These are phyloP conservation scores for Leptodontidium sp. DNA, from an alignment of 2,329 filamentous ascomycete genomes.

Conservation along the genomic window DNA sequence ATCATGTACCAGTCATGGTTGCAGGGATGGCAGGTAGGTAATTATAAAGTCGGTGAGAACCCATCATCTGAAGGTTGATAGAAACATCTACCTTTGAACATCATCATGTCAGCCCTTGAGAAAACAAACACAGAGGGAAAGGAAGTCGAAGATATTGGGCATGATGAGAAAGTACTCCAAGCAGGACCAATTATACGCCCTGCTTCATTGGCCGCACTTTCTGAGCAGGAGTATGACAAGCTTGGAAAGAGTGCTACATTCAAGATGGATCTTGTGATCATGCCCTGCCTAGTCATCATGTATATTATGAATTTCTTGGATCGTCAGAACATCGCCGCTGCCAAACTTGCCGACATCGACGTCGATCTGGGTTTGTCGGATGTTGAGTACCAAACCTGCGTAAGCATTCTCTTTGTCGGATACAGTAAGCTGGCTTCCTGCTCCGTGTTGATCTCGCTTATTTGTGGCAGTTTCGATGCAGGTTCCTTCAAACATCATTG, in stretches of 20 bases:
- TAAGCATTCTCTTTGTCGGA: slow-evolving; percentile 43
- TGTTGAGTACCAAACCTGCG: slow-evolving; percentile 48
- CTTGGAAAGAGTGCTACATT: background rate
- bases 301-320: slow-evolving; percentile 45
- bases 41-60: no score
- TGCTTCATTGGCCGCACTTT: background rate
- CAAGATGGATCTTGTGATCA: background rate
- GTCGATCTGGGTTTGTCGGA: slow-evolving; percentile 47
- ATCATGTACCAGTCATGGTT: no score
- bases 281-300: slow-evolving; percentile 9
- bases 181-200: background rate
- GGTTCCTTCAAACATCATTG: slow-evolving; percentile 52
- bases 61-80: no score
- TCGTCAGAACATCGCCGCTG: slow-evolving; percentile 42
- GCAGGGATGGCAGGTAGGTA: no score
- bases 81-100: background rate
- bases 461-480: slow-evolving; percentile 40
- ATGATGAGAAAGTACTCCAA: background rate
- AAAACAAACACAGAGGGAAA: background rate
- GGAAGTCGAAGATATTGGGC: background rate
- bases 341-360: slow-evolving; percentile 35
- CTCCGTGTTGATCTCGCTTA: background rate
- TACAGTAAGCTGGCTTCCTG: slow-evolving; percentile 30
- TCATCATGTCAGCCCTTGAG: background rate
- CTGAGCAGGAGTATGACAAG: background rate